Percentiles rank a stretch among this genome's conserved stretches.
These are phyloP conservation scores for Botrytis galanthina DNA, from an alignment of 2,329 filamentous ascomycete species.

Conservation along the genomic window DNA sequence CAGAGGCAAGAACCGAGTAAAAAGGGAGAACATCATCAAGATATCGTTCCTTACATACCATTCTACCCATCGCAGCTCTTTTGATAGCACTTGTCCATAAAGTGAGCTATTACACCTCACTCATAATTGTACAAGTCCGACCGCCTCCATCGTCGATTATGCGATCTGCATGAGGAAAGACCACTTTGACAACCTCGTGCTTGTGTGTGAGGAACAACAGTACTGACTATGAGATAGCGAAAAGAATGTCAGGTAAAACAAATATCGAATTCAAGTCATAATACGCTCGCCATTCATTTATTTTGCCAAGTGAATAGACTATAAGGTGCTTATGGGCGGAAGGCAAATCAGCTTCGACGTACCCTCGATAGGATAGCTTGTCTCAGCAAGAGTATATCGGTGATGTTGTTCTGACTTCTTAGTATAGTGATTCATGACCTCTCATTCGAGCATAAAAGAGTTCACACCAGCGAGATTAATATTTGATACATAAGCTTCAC, in stretches of 20 bases:
- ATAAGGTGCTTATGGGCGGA: slow-evolving; percentile 55
- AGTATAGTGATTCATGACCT: slow-evolving; percentile 60
- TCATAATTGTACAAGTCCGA: slow-evolving; percentile 35
- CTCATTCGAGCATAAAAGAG: slow-evolving; percentile 52
- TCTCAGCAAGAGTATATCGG: slow-evolving; percentile 56
- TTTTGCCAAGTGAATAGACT: slow-evolving; percentile 59
- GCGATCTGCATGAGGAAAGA: slow-evolving; percentile 43
- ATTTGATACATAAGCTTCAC: slow-evolving; percentile 63
- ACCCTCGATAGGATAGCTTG: slow-evolving; percentile 69
- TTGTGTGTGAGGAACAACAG: slow-evolving; percentile 65
- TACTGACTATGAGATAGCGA: slow-evolving; percentile 71
- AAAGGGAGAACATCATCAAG: slow-evolving; percentile 48
- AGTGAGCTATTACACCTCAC: slow-evolving; percentile 57
- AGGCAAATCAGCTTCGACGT: slow-evolving; percentile 58
- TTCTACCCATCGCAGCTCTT: slow-evolving; percentile 55
- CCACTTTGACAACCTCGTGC: slow-evolving; percentile 49
- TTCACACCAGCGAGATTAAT: slow-evolving; percentile 56
- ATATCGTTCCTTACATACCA: slow-evolving; percentile 46
- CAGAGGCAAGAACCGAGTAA: not conserved
- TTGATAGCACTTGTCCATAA: slow-evolving; percentile 60
- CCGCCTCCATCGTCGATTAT: slow-evolving; percentile 21
- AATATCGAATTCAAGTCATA: slow-evolving; percentile 58
- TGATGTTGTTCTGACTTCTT: slow-evolving; percentile 51
- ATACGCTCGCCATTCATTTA: slow-evolving; percentile 67
- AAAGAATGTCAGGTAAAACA: slow-evolving; percentile 65